Evolutionary conservation across 805 yeast genomes (phyloP).

Genomic region (Hanseniaspora hatyaiensis): DNA sequence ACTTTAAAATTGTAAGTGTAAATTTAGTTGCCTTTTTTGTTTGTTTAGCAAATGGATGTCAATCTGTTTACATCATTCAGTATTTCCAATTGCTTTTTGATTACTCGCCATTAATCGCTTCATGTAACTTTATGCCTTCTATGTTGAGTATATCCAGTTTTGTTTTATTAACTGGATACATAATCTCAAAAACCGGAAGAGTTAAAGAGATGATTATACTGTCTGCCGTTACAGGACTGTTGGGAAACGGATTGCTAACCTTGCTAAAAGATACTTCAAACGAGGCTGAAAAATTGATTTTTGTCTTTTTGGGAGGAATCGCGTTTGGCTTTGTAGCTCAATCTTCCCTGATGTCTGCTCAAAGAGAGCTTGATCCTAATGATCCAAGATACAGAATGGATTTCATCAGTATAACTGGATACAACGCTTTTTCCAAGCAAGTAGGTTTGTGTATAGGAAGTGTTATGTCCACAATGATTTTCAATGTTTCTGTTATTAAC

Average conservation of each 20-base stretch:
- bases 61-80: constrained; percentile 23
- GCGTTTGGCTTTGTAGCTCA: constrained; percentile 31
- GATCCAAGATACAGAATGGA: constrained; percentile 20
- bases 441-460: constrained; percentile 24
- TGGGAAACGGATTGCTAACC: constrained; percentile 31
- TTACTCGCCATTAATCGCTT: constrained; percentile 23
- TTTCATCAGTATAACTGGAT: constrained; percentile 23
- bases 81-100: constrained; percentile 24
- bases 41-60: constrained; percentile 22
- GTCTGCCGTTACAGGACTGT: constrained; percentile 26
- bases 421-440: constrained; percentile 22
- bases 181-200: constrained; percentile 28
- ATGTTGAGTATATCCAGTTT: constrained; percentile 20
- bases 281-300: constrained; percentile 28
- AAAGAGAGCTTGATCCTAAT: constrained; percentile 23
- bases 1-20: constrained; percentile 19
- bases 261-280: constrained; percentile 28
- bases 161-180: constrained; percentile 23
- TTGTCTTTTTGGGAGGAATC: constrained; percentile 31
- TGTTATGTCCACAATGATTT: constrained; percentile 23
- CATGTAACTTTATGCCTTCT: constrained; percentile 23
- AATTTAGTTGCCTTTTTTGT: constrained; percentile 20
- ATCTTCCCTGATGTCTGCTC: constrained; percentile 26
- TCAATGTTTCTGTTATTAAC: constrained; percentile 21
- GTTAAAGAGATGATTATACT: constrained; percentile 30